Base-by-base conservation (phyloP, 768 basidiomycete species). In the Boletus subparvulus region DNA sequence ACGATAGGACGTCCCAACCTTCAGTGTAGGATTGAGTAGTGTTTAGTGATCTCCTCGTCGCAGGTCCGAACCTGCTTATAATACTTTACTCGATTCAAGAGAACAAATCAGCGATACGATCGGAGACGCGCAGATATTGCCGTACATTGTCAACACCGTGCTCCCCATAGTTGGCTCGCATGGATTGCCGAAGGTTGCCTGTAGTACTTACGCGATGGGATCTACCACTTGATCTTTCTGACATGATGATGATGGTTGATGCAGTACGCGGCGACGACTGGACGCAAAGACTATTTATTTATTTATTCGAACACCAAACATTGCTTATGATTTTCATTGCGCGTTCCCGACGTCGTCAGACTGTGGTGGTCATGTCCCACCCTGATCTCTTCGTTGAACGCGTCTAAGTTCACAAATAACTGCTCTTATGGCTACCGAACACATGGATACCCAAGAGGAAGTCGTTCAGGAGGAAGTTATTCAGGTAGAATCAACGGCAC, bases 1-100 rank as follows among this genome's bases (percentile, higher is more conserved):
- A 13, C 87, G 81, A 69, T 90, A 88, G 11, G 80, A 83, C 19
- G 82, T 70, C n/a, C 82, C 82, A 1, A 88, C 85, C 73, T 82
- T 50, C 1, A 19, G 36, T 8, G 24, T 3, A 9, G 45, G 36
- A 26, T 44, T 58, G 39, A 58, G 41, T 6, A 26, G 2, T 37
- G 9, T 45, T 40, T 13, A 52, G 21, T 5, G 24, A 16, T 17
- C 6, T 0, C 21, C 35, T 37, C 10, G 42, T 50, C 21, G 39
- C 19, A 21, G 19, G 48, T 28, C 24, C 61, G 19, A 41, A 69
- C 69, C 69, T 69, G 67, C 41, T 55, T 71, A 11, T 70, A 70
- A 50, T 69, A 71, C 69, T 71, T 35, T 10, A 4, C 6, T 24
- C 56, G 47, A 33, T 56, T 41, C 37, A 4, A 46, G 35, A 61